phyloP scores from a whole-genome alignment of 805 yeast genomes.

The Wickerhamiella galacta region DNA sequence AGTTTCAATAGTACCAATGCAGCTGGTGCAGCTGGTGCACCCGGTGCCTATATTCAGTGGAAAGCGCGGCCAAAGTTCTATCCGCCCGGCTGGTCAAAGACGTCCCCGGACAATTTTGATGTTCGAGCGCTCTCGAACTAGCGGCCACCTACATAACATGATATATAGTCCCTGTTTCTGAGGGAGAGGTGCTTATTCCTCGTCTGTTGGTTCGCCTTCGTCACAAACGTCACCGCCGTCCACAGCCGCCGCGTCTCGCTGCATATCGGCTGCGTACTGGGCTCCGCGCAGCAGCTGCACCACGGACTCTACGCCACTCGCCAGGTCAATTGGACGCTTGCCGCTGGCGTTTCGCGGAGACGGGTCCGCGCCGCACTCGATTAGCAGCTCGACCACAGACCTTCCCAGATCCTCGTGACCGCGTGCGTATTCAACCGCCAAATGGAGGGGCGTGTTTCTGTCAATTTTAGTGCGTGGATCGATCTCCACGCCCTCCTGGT shows the following conservation, averaged over 20 bases:
- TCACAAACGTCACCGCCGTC: slow-evolving; percentile 3
- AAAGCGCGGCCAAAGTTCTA: slow-evolving; percentile 1
- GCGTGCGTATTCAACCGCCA: slow-evolving; percentile 58
- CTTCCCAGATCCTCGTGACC: slow-evolving; percentile 75
- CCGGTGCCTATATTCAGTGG: too few species aligned
- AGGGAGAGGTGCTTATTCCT: too few species aligned
- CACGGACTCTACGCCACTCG: slow-evolving; percentile 37
- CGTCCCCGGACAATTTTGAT: slow-evolving; percentile 10
- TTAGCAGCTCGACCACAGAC: slow-evolving; percentile 42
- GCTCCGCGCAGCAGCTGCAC: slow-evolving; percentile 60
- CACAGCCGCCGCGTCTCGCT: slow-evolving; percentile 12
- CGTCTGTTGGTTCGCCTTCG: slow-evolving; percentile 8
- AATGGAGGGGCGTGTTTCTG: slow-evolving; percentile 81
- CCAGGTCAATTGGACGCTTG: slow-evolving; percentile 60
- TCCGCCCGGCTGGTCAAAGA: slow-evolving; percentile 14
- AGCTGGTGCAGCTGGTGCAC: too few species aligned
- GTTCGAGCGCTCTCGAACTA: neutral
- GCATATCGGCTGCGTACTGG: slow-evolving; percentile 29
- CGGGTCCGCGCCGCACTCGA: slow-evolving; percentile 88
- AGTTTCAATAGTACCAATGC: too few species aligned
- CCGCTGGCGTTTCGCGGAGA: slow-evolving; percentile 36
- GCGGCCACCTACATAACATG: neutral
- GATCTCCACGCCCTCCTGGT: slow-evolving; percentile 78
- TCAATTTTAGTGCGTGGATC: slow-evolving; percentile 59
- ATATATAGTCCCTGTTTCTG: too few species aligned